These are phyloP conservation scores for Euphorbia corollata DNA, from an alignment of 441 rosid genomes.

Conservation along the genomic window DNA sequence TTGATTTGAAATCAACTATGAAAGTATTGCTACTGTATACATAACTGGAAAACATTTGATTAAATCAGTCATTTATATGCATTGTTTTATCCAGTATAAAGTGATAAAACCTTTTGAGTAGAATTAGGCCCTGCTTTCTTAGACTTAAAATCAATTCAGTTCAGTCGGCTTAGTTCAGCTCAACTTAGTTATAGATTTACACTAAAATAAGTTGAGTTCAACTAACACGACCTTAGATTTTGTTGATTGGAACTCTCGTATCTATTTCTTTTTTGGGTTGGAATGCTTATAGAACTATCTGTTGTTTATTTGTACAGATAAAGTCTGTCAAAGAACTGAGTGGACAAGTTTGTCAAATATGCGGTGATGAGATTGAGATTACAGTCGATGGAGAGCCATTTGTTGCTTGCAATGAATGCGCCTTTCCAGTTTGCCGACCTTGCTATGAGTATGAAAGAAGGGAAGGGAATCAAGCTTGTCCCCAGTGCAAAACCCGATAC, in stretches of 20 bases:
- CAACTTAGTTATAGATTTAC: too few relatives aligned
- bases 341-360: slow-evolving; percentile 75
- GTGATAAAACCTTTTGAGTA: background rate
- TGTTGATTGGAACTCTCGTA: background rate
- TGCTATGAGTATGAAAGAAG: slow-evolving; percentile 88
- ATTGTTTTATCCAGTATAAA: background rate
- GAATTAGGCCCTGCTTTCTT: background rate
- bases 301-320: slow-evolving; percentile 17
- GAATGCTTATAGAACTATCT: slow-evolving; percentile 15
- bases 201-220: too few relatives aligned
- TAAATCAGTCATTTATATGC: background rate
- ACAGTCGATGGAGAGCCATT: slow-evolving; percentile 62
- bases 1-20: background rate
- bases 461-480: slow-evolving; percentile 81
- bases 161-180: too few relatives aligned
- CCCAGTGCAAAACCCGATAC: slow-evolving; percentile 80
- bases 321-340: slow-evolving; percentile 66
- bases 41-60: background rate
- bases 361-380: slow-evolving; percentile 77
- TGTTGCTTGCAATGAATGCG: slow-evolving; percentile 94
- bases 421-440: slow-evolving; percentile 78
- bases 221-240: too few relatives aligned
- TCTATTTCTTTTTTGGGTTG: slow-evolving; percentile 6
- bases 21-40: background rate
- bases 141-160: too few relatives aligned